phyloP scores from a whole-genome alignment of 106 monocot species.

The Dactylorhiza incarnata region DNA sequence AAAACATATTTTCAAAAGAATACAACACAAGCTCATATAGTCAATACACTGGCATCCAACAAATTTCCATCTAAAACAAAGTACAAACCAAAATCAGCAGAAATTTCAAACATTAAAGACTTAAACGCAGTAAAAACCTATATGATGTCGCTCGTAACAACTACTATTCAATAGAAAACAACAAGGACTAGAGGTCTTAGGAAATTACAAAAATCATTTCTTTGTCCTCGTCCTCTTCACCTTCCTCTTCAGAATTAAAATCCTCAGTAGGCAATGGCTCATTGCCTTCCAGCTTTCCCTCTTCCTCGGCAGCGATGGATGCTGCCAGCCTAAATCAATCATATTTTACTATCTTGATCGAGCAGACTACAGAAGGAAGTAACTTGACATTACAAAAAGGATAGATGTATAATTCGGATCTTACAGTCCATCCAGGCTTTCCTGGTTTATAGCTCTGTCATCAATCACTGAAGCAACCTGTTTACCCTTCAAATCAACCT shows the following conservation, averaged over 20 bases:
- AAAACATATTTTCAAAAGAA: not conserved
- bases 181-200: not conserved
- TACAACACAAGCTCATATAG: not conserved
- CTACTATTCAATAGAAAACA: not conserved
- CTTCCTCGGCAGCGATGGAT: slow-evolving; percentile 96
- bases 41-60: not conserved
- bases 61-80: not conserved
- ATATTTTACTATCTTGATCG: not conserved
- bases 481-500: slow-evolving; percentile 46
- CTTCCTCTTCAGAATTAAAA: slow-evolving; percentile 26
- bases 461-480: slow-evolving; percentile 5
- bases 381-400: not conserved
- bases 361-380: not conserved
- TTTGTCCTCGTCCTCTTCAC: slow-evolving; percentile 56
- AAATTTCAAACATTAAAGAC: not conserved
- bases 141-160: not conserved
- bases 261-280: slow-evolving; percentile 17
- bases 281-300: slow-evolving; percentile 10
- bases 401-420: not conserved
- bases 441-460: slow-evolving; percentile 14
- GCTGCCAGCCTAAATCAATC: slow-evolving; percentile 60
- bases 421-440: slow-evolving; percentile 70
- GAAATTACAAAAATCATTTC: slow-evolving; percentile 74
- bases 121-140: not conserved
- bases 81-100: not conserved